These are phyloP conservation scores for Lachancea meyersii DNA, from an alignment of 805 yeast genomes.

Conservation along the genomic window DNA sequence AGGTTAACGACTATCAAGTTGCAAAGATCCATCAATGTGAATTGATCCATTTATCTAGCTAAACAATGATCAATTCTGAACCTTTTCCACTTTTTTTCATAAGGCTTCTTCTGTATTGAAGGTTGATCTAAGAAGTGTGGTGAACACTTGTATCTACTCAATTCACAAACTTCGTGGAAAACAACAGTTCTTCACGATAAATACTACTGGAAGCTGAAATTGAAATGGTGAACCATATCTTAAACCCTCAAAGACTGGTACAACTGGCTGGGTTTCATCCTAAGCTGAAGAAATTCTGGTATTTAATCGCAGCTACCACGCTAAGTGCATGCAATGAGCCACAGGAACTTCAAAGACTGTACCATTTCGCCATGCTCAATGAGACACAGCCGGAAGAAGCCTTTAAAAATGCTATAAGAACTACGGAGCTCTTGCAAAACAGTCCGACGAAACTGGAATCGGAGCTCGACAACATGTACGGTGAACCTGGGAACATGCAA, in stretches of 20 bases:
- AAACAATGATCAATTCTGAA: too few species aligned
- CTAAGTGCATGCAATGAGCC: conserved; percentile 79
- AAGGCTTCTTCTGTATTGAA: too few species aligned
- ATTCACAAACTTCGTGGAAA: too few species aligned
- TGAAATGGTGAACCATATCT: conserved; percentile 8
- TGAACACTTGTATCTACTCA: too few species aligned
- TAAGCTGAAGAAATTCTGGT: conserved; percentile 57
- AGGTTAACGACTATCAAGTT: too few species aligned
- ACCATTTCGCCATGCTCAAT: conserved; percentile 53
- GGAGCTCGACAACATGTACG: conserved; percentile 19
- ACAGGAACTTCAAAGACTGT: conserved; percentile 67
- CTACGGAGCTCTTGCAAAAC: conserved; percentile 13
- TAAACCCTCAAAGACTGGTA: conserved; percentile 26
- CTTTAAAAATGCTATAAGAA: conserved; percentile 19
- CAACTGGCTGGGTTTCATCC: conserved; percentile 40
- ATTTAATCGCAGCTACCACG: conserved; percentile 71
- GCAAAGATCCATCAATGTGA: too few species aligned
- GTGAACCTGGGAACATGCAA: conserved; percentile 18
- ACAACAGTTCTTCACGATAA: too few species aligned
- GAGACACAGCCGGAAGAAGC: neutral
- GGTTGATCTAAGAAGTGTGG: too few species aligned
- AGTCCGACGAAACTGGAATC: conserved; percentile 7
- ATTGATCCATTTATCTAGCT: too few species aligned
- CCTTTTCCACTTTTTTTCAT: too few species aligned
- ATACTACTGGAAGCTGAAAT: neutral